phyloP scores from a whole-genome alignment of 108 stramenopile genomes.

The Chaetoceros tenuissimus region DNA sequence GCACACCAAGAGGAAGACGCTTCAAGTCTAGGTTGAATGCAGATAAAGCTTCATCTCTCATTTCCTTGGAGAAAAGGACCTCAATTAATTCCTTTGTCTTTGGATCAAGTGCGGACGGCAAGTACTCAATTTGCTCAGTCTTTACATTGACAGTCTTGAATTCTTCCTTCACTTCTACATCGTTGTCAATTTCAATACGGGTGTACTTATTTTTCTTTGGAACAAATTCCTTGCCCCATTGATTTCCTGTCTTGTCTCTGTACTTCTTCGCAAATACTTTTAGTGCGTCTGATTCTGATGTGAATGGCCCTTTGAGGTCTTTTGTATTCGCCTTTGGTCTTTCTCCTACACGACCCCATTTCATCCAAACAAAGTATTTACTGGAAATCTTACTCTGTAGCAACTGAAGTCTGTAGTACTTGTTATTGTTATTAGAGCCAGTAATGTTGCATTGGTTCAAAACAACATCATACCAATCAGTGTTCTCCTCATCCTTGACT shows the following conservation, averaged over 20 bases:
- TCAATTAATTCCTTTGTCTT: slow-evolving; percentile 33
- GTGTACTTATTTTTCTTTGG: slow-evolving; percentile 31
- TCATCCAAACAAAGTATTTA: slow-evolving; percentile 10
- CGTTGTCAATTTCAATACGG: slow-evolving; percentile 25
- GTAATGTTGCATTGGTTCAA: slow-evolving; percentile 45
- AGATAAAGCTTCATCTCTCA: slow-evolving; percentile 31
- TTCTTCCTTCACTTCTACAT: slow-evolving; percentile 10
- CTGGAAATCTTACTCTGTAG: not conserved
- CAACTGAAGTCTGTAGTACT: slow-evolving; percentile 29
- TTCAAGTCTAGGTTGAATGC: slow-evolving; percentile 33
- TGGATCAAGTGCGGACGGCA: slow-evolving; percentile 21
- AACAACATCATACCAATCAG: slow-evolving; percentile 14
- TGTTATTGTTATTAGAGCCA: slow-evolving; percentile 46
- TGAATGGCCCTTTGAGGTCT: slow-evolving; percentile 19
- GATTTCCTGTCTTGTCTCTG: slow-evolving; percentile 31
- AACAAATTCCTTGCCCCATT: slow-evolving; percentile 17
- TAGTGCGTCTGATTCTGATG: slow-evolving; percentile 5
- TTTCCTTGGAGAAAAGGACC: slow-evolving; percentile 37
- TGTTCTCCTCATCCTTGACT: slow-evolving; percentile 6
- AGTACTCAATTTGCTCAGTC: slow-evolving; percentile 1
- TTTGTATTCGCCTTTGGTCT: not conserved
- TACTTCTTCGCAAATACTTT: slow-evolving; percentile 30
- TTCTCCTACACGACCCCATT: slow-evolving; percentile 40
- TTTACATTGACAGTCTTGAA: slow-evolving; percentile 5
- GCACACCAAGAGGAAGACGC: slow-evolving; percentile 36